These are phyloP conservation scores for Tetradesmus obliquus DNA, from an alignment of 139 green algal genomes.

Conservation along the genomic window DNA sequence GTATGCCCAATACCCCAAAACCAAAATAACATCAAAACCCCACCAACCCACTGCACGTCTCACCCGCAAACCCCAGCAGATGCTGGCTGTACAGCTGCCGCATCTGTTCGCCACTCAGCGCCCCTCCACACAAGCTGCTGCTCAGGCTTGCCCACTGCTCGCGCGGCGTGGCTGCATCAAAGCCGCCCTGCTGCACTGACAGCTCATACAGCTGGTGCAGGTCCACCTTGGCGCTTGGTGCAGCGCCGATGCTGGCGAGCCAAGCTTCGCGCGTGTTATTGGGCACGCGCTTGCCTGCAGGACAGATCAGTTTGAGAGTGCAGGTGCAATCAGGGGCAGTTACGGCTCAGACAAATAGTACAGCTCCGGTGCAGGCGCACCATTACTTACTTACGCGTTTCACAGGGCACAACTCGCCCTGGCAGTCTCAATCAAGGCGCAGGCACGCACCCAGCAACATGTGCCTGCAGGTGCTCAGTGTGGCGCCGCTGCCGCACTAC, in stretches of 20 bases:
- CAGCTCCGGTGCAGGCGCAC: no score
- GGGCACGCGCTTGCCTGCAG: not conserved
- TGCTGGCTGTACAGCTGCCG: not conserved
- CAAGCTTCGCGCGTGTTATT: not conserved
- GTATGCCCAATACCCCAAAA: not conserved
- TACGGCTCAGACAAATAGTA: no score
- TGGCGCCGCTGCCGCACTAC: no score
- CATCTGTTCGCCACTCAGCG: not conserved
- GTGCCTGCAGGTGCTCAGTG: no score
- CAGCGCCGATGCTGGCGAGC: not conserved
- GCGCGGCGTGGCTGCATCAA: not conserved
- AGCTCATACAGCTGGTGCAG: not conserved
- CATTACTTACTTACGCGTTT: no score
- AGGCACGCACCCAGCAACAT: no score
- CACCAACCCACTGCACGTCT: no score
- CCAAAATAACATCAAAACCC: not conserved
- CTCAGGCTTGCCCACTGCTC: not conserved
- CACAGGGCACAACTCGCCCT: no score
- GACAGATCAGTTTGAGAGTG: no score
- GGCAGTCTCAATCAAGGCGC: no score
- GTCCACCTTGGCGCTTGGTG: not conserved
- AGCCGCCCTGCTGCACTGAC: not conserved
- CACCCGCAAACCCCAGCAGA: not conserved
- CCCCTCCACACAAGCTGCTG: not conserved
- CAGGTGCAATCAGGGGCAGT: no score